These are phyloP conservation scores for Corylus avellana DNA, from an alignment of 306 rosid species.

Conservation along the genomic window DNA sequence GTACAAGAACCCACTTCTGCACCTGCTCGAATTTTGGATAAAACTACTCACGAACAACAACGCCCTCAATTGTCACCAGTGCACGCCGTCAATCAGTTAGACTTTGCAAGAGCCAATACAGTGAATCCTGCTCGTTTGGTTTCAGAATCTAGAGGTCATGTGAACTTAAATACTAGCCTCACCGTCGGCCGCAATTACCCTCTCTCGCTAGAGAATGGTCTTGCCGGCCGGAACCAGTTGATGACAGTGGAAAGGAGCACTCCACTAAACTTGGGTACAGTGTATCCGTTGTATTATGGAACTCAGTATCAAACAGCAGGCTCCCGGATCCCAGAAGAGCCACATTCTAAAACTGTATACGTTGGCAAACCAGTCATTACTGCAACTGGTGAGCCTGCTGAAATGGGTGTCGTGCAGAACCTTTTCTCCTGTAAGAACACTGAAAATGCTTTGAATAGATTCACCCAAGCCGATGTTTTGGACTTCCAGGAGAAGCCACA, in stretches of 20 bases:
- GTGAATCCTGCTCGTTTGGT: constrained; percentile 37
- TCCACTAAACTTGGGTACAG: constrained; percentile 65
- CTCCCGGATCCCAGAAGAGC: constrained; percentile 33
- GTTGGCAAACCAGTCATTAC: constrained; percentile 69
- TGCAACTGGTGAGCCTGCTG: constrained; percentile 56
- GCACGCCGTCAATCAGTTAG: constrained; percentile 45
- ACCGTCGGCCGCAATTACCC: constrained; percentile 46
- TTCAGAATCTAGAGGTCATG: constrained; percentile 49
- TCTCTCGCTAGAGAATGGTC: constrained; percentile 43
- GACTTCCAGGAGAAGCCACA: constrained; percentile 45
- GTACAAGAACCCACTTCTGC: constrained; percentile 54
- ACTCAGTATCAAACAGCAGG: constrained; percentile 44
- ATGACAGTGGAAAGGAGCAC: constrained; percentile 46
- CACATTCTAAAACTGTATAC: constrained; percentile 48
- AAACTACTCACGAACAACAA: constrained; percentile 47
- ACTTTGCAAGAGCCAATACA: constrained; percentile 43
- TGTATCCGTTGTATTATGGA: constrained; percentile 82
- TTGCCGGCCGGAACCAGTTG: constrained; percentile 47
- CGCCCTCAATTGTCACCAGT: constrained; percentile 37
- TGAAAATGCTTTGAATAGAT: constrained; percentile 39
- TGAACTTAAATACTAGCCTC: constrained; percentile 41
- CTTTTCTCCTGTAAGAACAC: constrained; percentile 37
- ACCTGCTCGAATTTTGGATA: constrained; percentile 41
- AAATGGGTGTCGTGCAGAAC: constrained; percentile 39
- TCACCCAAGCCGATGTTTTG: constrained; percentile 31